A percentile compares a stretch with the other conserved stretches of the same genome.
Conservation (phyloP, 352 stramenopile genomes). For the Globisporangium alternatum region DNA sequence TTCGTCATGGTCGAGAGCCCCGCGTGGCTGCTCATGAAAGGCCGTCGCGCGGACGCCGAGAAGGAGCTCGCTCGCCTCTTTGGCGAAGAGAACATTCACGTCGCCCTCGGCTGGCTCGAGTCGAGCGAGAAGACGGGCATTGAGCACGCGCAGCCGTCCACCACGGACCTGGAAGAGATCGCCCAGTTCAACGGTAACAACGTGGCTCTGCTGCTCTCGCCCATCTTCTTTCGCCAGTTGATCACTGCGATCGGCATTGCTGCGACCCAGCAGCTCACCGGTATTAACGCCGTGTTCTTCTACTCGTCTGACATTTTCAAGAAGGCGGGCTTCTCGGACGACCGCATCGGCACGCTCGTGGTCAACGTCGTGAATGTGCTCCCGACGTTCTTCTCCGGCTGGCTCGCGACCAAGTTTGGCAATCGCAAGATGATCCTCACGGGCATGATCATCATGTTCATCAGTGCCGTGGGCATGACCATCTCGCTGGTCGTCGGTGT, state of each 20-base stretch:
- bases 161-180: not conserved
- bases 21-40: slow-evolving; percentile 35
- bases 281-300: slow-evolving; percentile 57
- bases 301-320: slow-evolving; percentile 48
- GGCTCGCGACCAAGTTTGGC: slow-evolving; percentile 40
- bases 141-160: slow-evolving; percentile 18
- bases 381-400: slow-evolving; percentile 27
- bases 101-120: slow-evolving; percentile 31
- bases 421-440: slow-evolving; percentile 53
- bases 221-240: slow-evolving; percentile 13
- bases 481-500: slow-evolving; percentile 29
- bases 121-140: slow-evolving; percentile 15
- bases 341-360: slow-evolving; percentile 38
- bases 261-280: slow-evolving; percentile 43
- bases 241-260: no score
- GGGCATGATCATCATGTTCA: slow-evolving; percentile 37
- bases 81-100: slow-evolving; percentile 28
- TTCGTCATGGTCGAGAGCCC: slow-evolving; percentile 38
- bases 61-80: slow-evolving; percentile 27
- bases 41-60: slow-evolving; percentile 25
- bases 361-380: slow-evolving; percentile 46
- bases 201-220: slow-evolving; percentile 30
- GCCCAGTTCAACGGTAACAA: no score
- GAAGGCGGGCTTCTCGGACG: slow-evolving; percentile 33
- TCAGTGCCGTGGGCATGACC: slow-evolving; percentile 48